A percentile compares a stretch with the other conserved stretches of the same genome.
These are phyloP conservation scores for Solanum verrucosum DNA, from an alignment of 257 asterid genomes.

Conservation along the genomic window DNA sequence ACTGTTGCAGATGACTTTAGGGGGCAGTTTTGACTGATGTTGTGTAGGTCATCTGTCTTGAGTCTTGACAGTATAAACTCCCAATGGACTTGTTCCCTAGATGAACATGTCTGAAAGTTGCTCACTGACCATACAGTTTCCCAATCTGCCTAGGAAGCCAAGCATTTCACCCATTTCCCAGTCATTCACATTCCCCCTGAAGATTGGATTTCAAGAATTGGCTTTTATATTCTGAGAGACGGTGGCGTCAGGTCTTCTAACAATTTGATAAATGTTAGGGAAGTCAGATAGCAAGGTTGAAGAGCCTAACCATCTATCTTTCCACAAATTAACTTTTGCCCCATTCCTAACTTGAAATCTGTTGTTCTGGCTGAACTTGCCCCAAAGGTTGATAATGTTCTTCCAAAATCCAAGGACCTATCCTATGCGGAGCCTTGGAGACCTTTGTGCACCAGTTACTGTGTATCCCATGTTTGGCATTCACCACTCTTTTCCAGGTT, in stretches of 20 bases:
- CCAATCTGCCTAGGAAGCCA: neutral
- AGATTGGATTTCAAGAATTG: neutral
- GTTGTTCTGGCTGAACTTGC: neutral
- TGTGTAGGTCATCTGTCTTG: neutral
- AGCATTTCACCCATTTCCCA: neutral
- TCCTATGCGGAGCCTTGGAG: neutral
- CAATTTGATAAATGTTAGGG: neutral
- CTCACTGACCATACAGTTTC: neutral
- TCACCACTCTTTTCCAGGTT: neutral
- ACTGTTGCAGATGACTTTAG: neutral
- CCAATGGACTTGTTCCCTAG: neutral
- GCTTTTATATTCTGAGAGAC: neutral
- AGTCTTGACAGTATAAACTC: neutral
- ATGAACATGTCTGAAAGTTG: neutral
- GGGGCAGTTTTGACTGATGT: neutral
- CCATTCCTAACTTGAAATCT: neutral
- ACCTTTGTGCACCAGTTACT: neutral
- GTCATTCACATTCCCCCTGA: neutral
- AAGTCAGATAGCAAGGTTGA: neutral
- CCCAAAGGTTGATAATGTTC: neutral
- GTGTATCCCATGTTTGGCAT: neutral
- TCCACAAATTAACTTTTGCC: neutral
- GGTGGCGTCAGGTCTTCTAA: neutral
- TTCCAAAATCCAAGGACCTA: neutral
- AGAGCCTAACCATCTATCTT: neutral